phyloP scores from a whole-genome alignment of 2,329 filamentous ascomycete genomes.

The Arthrobotrys iridis region DNA sequence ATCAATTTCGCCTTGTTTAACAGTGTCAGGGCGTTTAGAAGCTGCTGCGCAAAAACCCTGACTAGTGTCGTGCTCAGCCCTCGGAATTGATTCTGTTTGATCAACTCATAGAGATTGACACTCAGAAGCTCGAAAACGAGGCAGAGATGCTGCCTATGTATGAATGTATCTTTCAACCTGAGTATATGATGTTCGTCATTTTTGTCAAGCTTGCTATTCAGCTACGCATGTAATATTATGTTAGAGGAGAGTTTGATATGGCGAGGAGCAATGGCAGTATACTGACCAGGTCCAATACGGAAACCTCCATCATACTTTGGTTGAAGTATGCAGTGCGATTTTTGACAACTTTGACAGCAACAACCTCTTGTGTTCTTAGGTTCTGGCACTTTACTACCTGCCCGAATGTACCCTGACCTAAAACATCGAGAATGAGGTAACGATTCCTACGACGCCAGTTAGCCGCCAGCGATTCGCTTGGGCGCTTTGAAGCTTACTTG shows the following conservation, averaged over 20 bases:
- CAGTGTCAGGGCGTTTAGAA: slow-evolving; percentile 89
- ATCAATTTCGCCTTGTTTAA: slow-evolving; percentile 96
- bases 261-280: slow-evolving; percentile 54
- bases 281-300: slow-evolving; percentile 87
- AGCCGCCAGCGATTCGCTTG: background rate
- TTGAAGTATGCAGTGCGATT: slow-evolving; percentile 99
- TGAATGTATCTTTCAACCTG: slow-evolving; percentile 96
- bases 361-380: slow-evolving; percentile 95
- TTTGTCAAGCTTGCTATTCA: slow-evolving; percentile 98
- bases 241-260: slow-evolving; percentile 57
- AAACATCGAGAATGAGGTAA: slow-evolving; percentile 80
- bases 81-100: slow-evolving; percentile 99
- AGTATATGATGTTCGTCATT: slow-evolving; percentile 98
- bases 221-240: slow-evolving; percentile 64
- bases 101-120: slow-evolving; percentile 97
- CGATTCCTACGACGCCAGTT: slow-evolving; percentile 30
- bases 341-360: slow-evolving; percentile 98
- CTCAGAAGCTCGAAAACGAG: slow-evolving; percentile 95
- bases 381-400: slow-evolving; percentile 99
- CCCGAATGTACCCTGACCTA: slow-evolving; percentile 96
- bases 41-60: slow-evolving; percentile 94
- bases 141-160: slow-evolving; percentile 95
- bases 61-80: slow-evolving; percentile 96
- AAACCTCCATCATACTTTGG: slow-evolving; percentile 99
- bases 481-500: slow-evolving; percentile 71